Evolutionary conservation across 2,329 filamentous ascomycete genomes (phyloP).

Genomic region (Stachybotrys elegans): DNA sequence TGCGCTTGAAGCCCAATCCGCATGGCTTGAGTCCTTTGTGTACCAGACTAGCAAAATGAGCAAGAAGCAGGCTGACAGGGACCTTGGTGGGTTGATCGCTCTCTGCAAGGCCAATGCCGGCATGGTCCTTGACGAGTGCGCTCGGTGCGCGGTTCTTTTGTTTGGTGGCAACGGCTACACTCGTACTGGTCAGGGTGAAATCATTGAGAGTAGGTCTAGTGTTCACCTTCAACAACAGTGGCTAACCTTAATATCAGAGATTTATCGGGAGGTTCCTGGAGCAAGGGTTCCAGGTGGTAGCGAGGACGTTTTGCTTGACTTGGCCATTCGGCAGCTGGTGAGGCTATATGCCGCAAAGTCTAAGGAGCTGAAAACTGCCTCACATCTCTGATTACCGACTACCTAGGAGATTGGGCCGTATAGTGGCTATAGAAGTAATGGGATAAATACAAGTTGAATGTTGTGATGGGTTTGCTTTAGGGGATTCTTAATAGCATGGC

Average conservation of each 20-base stretch:
- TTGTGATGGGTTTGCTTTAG: too few relatives aligned
- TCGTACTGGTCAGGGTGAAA: slow-evolving; percentile 62
- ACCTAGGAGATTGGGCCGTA: too few relatives aligned
- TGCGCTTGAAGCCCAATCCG: slow-evolving; percentile 62
- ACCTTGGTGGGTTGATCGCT: slow-evolving; percentile 68
- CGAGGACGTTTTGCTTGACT: slow-evolving; percentile 17
- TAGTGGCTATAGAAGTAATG: too few relatives aligned
- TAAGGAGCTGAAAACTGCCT: neutral
- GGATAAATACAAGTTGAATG: too few relatives aligned
- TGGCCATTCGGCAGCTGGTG: slow-evolving; percentile 14
- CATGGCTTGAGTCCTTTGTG: slow-evolving; percentile 68
- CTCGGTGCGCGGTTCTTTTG: slow-evolving; percentile 61
- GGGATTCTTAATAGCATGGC: too few relatives aligned
- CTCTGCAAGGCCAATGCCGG: slow-evolving; percentile 68
- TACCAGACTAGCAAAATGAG: slow-evolving; percentile 63
- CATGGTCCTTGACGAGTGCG: slow-evolving; percentile 67
- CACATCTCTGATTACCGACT: too few relatives aligned
- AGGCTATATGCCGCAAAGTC: slow-evolving; percentile 10
- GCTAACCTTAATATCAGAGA: slow-evolving; percentile 10
- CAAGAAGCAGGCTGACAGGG: slow-evolving; percentile 53
- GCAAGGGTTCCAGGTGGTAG: slow-evolving; percentile 15
- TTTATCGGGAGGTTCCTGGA: slow-evolving; percentile 16
- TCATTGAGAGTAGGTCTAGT: slow-evolving; percentile 57
- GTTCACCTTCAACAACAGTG: slow-evolving; percentile 2
- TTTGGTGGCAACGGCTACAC: slow-evolving; percentile 75